Conservation (phyloP, 2,329 filamentous ascomycete species). For the Alternaria metachromatica region DNA sequence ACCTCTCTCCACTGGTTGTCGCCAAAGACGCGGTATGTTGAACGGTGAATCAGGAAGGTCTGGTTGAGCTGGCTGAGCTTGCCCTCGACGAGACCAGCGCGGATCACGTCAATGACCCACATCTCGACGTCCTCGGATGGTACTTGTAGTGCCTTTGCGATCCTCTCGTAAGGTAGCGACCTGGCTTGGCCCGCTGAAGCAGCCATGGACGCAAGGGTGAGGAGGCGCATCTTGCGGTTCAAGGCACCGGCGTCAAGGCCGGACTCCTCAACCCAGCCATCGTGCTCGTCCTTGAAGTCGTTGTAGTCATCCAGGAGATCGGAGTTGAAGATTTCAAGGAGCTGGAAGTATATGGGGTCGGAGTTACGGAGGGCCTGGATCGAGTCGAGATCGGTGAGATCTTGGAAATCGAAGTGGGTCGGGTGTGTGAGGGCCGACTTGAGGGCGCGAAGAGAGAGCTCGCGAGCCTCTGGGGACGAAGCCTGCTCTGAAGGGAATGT, state of each 20-base stretch:
- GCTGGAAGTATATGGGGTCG: constrained; percentile 84
- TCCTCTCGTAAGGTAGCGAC: constrained; percentile 85
- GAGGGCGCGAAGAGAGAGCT: constrained; percentile 68
- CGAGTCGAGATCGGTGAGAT: constrained; percentile 72
- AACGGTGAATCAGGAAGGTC: constrained; percentile 94
- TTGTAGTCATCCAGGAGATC: constrained; percentile 95
- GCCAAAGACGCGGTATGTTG: constrained; percentile 94
- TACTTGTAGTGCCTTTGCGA: constrained; percentile 84
- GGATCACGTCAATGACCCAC: constrained; percentile 99
- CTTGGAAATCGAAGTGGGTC: constrained; percentile 74
- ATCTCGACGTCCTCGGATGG: constrained; percentile 86
- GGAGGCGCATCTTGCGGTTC: constrained; percentile 93
- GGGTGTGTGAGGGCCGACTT: constrained; percentile 71
- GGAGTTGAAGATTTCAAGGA: constrained; percentile 93
- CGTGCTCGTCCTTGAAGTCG: constrained; percentile 92
- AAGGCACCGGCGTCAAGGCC: constrained; percentile 74
- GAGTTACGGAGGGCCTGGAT: constrained; percentile 87
- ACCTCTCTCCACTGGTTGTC: constrained; percentile 99
- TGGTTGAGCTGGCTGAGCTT: constrained; percentile 92
- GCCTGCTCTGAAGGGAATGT: constrained; percentile 70
- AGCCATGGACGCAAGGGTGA: constrained; percentile 89
- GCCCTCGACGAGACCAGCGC: constrained; percentile 92
- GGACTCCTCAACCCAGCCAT: constrained; percentile 81
- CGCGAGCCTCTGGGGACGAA: constrained; percentile 61
- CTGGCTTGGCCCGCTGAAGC: constrained; percentile 78